Evolutionary conservation across 1,139 yeast species (phyloP).

Genomic region (Debaryomyces nepalensis): DNA sequence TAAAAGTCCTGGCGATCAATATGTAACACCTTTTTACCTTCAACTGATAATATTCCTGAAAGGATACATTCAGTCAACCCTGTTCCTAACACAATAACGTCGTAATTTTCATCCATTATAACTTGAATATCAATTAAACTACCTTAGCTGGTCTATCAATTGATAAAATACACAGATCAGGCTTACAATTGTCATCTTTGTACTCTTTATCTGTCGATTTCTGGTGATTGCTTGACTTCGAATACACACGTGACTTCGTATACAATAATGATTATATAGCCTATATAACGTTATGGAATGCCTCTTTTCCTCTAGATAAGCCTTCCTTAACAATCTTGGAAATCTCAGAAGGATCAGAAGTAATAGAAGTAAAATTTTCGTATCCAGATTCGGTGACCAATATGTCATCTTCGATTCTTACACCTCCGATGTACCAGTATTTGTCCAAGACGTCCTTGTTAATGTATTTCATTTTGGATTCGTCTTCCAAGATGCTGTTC

Average conservation of each 20-base stretch:
- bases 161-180: conserved; percentile 1
- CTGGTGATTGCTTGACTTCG: conserved; percentile 5
- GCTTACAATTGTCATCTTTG: neutral
- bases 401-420: conserved; percentile 93
- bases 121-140: conserved; percentile 1
- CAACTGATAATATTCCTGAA: conserved; percentile 92
- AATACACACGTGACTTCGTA: conserved; percentile 9
- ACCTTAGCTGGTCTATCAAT: conserved; percentile 2
- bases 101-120: conserved; percentile 92
- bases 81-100: conserved; percentile 62
- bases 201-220: conserved; percentile 1
- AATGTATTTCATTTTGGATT: conserved; percentile 62
- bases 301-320: conserved; percentile 56
- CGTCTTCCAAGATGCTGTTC: conserved; percentile 64
- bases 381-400: conserved; percentile 75
- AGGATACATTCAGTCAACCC: conserved; percentile 96
- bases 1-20: conserved; percentile 96
- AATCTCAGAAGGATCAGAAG: conserved; percentile 84
- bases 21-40: conserved; percentile 88
- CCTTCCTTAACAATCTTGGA: conserved; percentile 76
- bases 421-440: conserved; percentile 92
- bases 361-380: conserved; percentile 80
- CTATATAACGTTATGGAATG: conserved; percentile 65
- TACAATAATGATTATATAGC: neutral
- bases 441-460: conserved; percentile 67